These are phyloP conservation scores for Chenopodium suecicum DNA, from an alignment of 148 eudicot species.

Conservation along the genomic window DNA sequence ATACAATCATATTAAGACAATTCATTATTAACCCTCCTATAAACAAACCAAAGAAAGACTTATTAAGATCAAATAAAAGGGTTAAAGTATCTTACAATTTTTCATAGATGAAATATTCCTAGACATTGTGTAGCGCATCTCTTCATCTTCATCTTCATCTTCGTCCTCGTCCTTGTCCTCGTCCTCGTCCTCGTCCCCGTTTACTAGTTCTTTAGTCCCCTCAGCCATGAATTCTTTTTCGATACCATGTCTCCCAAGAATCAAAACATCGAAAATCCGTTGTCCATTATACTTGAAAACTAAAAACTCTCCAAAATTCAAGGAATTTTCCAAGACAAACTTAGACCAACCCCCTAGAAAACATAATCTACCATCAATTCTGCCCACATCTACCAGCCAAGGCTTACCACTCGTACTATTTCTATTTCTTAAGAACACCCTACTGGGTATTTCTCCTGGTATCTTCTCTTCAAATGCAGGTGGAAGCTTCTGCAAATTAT, in stretches of 20 bases:
- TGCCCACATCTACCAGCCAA: slow-evolving; percentile 15
- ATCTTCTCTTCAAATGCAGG: slow-evolving; percentile 9
- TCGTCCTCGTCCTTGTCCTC: background rate
- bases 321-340: slow-evolving; percentile 11
- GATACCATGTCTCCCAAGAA: slow-evolving; percentile 12
- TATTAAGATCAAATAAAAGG: background rate
- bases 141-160: background rate
- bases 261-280: slow-evolving; percentile 1
- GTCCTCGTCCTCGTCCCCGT: background rate
- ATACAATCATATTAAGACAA: too few species aligned
- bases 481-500: slow-evolving; percentile 18
- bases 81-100: background rate
- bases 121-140: background rate
- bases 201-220: background rate
- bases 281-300: slow-evolving; percentile 7
- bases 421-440: slow-evolving; percentile 3
- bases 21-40: too few species aligned
- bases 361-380: background rate
- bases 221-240: background rate
- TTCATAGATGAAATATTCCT: background rate
- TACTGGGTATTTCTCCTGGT: slow-evolving; percentile 1
- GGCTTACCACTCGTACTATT: background rate
- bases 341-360: slow-evolving; percentile 15
- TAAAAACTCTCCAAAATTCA: slow-evolving; percentile 8
- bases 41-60: background rate